Evolutionary conservation across 108 stramenopile genomes (phyloP).

Genomic region (Asterionellopsis glacialis): DNA sequence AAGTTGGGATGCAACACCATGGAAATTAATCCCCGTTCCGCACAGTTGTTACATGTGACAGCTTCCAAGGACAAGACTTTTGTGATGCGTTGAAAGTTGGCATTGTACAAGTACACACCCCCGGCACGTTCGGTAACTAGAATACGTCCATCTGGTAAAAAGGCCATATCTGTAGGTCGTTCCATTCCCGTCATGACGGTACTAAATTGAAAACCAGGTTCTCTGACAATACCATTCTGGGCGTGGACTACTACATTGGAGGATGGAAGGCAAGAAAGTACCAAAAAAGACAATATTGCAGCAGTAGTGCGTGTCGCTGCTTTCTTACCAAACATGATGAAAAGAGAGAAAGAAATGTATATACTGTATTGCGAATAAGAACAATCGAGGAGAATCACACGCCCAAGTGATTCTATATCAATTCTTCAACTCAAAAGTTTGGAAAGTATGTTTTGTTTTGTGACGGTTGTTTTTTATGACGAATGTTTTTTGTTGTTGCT

Average conservation of each 20-base stretch:
- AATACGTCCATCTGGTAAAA: constrained; percentile 2
- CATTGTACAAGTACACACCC: constrained; percentile 5
- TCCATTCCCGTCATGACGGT: neutral
- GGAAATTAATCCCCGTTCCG: neutral
- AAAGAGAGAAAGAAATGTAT: too few species aligned
- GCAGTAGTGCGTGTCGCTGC: too few species aligned
- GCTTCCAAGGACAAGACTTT: neutral
- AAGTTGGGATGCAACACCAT: constrained; percentile 17
- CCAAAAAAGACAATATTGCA: neutral
- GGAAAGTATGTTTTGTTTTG: too few species aligned
- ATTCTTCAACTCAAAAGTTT: too few species aligned
- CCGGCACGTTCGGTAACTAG: constrained; percentile 4
- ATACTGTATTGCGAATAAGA: too few species aligned
- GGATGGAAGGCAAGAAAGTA: too few species aligned
- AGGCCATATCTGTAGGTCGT: constrained; percentile 6
- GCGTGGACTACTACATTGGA: neutral
- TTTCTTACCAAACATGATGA: too few species aligned
- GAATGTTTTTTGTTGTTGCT: too few species aligned
- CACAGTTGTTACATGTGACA: constrained; percentile 3
- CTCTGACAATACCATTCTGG: neutral
- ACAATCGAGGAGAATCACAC: too few species aligned
- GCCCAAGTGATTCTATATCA: too few species aligned
- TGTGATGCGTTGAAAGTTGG: neutral
- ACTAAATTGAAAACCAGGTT: neutral
- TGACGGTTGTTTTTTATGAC: too few species aligned